A percentile compares a stretch with the other conserved stretches of the same genome.
Evolutionary conservation across 2,329 filamentous ascomycete genomes (phyloP).

Genomic region (Hypoxylon sp.): DNA sequence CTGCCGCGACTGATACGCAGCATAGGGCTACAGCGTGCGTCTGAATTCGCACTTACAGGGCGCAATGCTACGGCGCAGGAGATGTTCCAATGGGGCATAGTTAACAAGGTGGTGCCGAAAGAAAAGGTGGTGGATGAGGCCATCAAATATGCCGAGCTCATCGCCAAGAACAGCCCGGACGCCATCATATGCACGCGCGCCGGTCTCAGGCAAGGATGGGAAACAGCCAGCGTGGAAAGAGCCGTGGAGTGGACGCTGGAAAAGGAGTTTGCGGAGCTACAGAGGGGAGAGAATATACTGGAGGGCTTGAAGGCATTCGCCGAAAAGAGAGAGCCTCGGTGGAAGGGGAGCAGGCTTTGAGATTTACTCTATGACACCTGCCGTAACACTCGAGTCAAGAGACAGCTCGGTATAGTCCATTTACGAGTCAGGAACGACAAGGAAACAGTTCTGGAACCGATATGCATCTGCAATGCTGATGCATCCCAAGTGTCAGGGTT

Average conservation of each 20-base stretch:
- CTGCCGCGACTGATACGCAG: slow-evolving; percentile 48
- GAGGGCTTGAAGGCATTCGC: slow-evolving; percentile 52
- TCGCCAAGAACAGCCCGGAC: slow-evolving; percentile 49
- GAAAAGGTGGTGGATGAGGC: slow-evolving; percentile 78
- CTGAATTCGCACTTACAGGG: slow-evolving; percentile 49
- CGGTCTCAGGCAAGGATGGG: slow-evolving; percentile 49
- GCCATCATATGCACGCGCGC: slow-evolving; percentile 51
- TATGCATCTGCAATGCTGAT: not conserved
- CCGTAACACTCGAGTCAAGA: slow-evolving; percentile 2
- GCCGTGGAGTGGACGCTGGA: slow-evolving; percentile 50
- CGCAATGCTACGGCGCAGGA: slow-evolving; percentile 49
- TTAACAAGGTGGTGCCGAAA: slow-evolving; percentile 48
- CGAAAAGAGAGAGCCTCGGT: slow-evolving; percentile 51
- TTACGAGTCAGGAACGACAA: slow-evolving; percentile 15
- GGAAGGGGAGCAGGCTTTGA: slow-evolving; percentile 51
- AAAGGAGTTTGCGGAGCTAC: slow-evolving; percentile 53
- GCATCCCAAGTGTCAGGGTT: not conserved
- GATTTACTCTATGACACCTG: not conserved
- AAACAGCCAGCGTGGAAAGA: slow-evolving; percentile 50
- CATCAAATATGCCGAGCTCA: slow-evolving; percentile 78
- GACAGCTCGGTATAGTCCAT: not conserved
- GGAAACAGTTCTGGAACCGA: not conserved
- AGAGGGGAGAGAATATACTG: slow-evolving; percentile 52
- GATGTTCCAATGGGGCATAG: slow-evolving; percentile 48
- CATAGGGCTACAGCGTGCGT: slow-evolving; percentile 47